phyloP scores from a whole-genome alignment of 225 moss, liverwort and hornwort genomes.

The Thuidium tamariscinum region DNA sequence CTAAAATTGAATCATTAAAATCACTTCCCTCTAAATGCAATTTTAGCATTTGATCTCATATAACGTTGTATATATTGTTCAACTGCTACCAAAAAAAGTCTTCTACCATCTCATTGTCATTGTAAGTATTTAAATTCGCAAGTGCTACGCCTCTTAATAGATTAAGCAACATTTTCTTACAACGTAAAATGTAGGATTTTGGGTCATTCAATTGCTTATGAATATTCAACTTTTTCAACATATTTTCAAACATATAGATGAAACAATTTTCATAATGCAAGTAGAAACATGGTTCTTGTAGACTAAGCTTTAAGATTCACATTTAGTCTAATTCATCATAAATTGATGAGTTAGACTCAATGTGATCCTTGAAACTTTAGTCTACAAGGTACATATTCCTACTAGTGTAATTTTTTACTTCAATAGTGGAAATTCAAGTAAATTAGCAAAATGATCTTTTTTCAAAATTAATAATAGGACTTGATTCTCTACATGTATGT shows the following conservation, averaged over 20 bases:
- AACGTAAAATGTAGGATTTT: not conserved
- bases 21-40: not conserved
- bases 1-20: not conserved
- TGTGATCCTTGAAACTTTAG: not conserved
- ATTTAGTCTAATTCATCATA: not conserved
- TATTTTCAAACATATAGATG: not conserved
- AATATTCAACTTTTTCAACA: not conserved
- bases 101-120: not conserved
- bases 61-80: fast-evolving
- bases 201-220: not conserved
- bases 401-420: not conserved
- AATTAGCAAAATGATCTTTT: not conserved
- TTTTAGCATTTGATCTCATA: not conserved
- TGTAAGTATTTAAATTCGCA: not conserved
- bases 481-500: not conserved
- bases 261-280: not conserved
- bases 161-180: not conserved
- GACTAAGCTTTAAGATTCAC: not conserved
- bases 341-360: not conserved
- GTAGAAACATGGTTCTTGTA: not conserved
- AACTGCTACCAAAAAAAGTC: fast-evolving
- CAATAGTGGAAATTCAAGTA: fast-evolving
- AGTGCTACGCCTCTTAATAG: not conserved
- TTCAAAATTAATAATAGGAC: no score
- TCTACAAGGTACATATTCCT: fast-evolving